phyloP scores from a whole-genome alignment of 164 flowering plant genomes.

The Magnolia officinalis region DNA sequence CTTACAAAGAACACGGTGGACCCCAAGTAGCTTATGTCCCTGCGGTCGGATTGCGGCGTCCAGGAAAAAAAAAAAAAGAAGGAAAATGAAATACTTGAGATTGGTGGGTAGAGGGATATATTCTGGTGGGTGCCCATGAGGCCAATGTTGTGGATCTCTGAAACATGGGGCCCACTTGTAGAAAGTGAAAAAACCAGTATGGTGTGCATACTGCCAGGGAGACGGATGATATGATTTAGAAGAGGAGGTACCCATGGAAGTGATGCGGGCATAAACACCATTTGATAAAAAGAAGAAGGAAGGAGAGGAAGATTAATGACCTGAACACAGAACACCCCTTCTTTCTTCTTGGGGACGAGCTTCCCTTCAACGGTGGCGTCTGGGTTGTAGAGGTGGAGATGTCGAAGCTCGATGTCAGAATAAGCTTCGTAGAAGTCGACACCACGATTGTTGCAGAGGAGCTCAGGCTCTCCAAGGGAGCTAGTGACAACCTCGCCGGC shows the following conservation, averaged over 20 bases:
- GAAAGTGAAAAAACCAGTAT: no score
- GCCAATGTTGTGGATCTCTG: no score
- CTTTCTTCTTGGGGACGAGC: slow-evolving; percentile 35
- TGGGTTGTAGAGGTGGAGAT: slow-evolving; percentile 36
- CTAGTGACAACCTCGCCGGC: slow-evolving; percentile 33
- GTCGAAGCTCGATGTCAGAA: slow-evolving; percentile 31
- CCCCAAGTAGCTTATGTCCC: no score
- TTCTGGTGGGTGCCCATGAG: no score
- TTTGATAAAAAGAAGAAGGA: neutral
- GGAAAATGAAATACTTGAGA: no score
- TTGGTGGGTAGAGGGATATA: no score
- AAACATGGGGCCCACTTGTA: no score
- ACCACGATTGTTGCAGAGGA: slow-evolving; percentile 45
- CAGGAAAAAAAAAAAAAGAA: no score
- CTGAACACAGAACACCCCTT: slow-evolving; percentile 40
- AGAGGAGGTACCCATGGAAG: neutral
- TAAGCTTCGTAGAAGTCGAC: slow-evolving; percentile 39
- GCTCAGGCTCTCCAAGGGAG: slow-evolving; percentile 32
- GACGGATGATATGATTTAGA: neutral
- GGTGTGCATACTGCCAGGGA: neutral
- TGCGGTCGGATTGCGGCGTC: no score
- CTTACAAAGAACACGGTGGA: no score
- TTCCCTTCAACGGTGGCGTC: slow-evolving; percentile 39
- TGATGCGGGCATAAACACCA: neutral
- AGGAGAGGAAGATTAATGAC: slow-evolving; percentile 7